A percentile compares a stretch with the other conserved stretches of the same genome.
Conservation (phyloP, 2,329 filamentous ascomycete genomes). For the Hypoxylon sp. region DNA sequence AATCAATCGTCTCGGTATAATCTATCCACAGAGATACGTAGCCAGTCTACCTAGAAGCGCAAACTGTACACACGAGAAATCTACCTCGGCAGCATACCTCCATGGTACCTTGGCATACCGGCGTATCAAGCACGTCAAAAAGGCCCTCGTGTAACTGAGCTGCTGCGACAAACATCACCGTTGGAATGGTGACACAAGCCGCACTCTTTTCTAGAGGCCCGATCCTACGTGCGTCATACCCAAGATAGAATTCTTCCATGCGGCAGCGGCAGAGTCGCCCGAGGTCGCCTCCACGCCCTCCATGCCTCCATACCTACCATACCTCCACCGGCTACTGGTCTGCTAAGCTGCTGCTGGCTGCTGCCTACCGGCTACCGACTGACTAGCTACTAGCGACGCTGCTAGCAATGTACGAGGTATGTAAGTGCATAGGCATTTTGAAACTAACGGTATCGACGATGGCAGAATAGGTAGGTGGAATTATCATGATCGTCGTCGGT, state of each 20-base stretch:
- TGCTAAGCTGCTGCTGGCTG: not conserved
- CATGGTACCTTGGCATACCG: too few species aligned
- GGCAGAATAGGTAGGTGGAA: not conserved
- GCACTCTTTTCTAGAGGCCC: conserved; percentile 16
- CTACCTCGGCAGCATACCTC: not conserved
- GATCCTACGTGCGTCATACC: conserved; percentile 30
- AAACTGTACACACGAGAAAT: too few species aligned
- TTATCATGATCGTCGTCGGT: not conserved
- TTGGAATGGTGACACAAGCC: conserved; percentile 34
- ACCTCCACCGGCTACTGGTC: conserved; percentile 2
- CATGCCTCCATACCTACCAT: too few species aligned
- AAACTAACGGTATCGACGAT: conserved; percentile 2
- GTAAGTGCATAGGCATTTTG: not conserved
- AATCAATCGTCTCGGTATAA: conserved; percentile 3
- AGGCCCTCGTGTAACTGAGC: conserved; percentile 16
- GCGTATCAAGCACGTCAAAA: conserved; percentile 2
- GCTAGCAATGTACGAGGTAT: not conserved
- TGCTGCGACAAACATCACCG: conserved; percentile 17
- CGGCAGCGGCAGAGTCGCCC: too few species aligned
- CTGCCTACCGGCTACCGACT: too few species aligned
- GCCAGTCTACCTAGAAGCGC: too few species aligned
- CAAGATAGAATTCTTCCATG: conserved; percentile 17
- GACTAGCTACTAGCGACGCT: not conserved
- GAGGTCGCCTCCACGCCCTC: too few species aligned
- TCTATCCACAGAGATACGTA: too few species aligned